These are phyloP conservation scores for Pittosporum tobira DNA, from an alignment of 129 eudicot species.

Conservation along the genomic window DNA sequence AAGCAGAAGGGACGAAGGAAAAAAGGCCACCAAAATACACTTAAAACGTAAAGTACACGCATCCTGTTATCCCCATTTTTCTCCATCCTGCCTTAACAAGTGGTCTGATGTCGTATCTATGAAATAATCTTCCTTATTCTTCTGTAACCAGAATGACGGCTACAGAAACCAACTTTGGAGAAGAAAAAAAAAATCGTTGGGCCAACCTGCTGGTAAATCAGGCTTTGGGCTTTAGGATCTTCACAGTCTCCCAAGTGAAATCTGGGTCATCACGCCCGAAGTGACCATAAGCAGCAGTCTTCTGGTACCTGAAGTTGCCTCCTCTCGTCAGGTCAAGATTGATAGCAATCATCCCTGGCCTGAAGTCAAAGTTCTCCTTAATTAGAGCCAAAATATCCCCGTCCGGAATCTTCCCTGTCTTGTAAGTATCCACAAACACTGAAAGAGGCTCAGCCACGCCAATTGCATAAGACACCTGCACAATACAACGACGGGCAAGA, in stretches of 20 bases:
- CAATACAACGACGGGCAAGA: conserved; percentile 13
- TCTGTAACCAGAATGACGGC: too few relatives aligned
- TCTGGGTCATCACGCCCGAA: conserved; percentile 17
- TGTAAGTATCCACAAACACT: conserved; percentile 13
- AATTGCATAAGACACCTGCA: conserved; percentile 20
- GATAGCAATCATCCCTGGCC: conserved; percentile 16
- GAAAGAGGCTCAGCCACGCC: conserved; percentile 16
- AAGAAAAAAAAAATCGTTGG: too few relatives aligned
- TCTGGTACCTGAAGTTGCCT: conserved; percentile 16
- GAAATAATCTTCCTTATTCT: too few relatives aligned
- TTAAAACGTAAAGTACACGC: too few relatives aligned
- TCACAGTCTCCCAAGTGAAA: conserved; percentile 10
- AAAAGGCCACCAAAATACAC: too few relatives aligned
- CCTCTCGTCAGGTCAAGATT: conserved; percentile 13
- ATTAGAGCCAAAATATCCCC: conserved; percentile 13
- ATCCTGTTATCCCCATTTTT: too few relatives aligned
- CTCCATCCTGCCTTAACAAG: too few relatives aligned
- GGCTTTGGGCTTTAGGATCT: conserved; percentile 7
- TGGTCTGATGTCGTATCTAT: too few relatives aligned
- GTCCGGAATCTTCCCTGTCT: conserved; percentile 13
- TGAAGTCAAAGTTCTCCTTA: conserved; percentile 10
- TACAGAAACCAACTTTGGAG: too few relatives aligned
- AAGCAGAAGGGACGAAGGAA: too few relatives aligned
- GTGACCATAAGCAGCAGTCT: conserved; percentile 17
- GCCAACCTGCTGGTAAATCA: neutral